Evolutionary conservation across 2,329 filamentous ascomycete genomes (phyloP), one percentile per base, ranked within the genome.

Genomic region (Ilyonectria mors-panacis): DNA sequence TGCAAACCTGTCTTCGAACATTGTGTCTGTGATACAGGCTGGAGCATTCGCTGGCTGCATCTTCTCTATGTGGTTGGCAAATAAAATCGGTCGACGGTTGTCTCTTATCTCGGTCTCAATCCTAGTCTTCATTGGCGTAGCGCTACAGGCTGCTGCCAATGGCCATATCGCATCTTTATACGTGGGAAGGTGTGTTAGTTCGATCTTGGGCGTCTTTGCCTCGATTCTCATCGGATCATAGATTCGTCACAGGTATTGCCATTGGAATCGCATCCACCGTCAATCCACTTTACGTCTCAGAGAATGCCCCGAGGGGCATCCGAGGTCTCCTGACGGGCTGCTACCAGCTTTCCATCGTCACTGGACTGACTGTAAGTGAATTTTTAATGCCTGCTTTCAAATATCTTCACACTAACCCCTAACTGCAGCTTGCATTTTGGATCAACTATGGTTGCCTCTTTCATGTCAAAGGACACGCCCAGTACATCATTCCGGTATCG

Each of bases 401-500:
- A n/a, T 39, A 15, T 39, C 37, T 39, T 39, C 9, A 39, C 37
- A 15, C 37, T 39, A 39, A 39, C 13, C 13, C 37, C 13, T 39
- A 15, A 12, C 13, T 56, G 5, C 3, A 67, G 66, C 63, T 66
- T 9, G 66, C 66, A 2, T 68, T 68, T 35, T 68, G 63, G 66
- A 68, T 66, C 50, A 68, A 68, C 21, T 68, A 68, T 28, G 63
- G 66, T 10, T 66, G 59, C 19, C 8, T 55, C 3, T 42, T 66
- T 4, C 66, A 66, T 10, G 44, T 66, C 6, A 26, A 37, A 6
- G 63, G 63, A 3, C 62, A 66, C 2, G 63, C 66, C 4, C 55
- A 65, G 10, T 66, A 65, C 19, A 68, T 68, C 2, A 59, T 91
- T 2, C 90, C 91, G 0, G 83, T 93, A 8, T 85, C 87, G 47